Evolutionary conservation across 108 stramenopile genomes (phyloP), one percentile per base, ranked within the genome.

Genomic region (Cyclostephanos invisitatus): DNA sequence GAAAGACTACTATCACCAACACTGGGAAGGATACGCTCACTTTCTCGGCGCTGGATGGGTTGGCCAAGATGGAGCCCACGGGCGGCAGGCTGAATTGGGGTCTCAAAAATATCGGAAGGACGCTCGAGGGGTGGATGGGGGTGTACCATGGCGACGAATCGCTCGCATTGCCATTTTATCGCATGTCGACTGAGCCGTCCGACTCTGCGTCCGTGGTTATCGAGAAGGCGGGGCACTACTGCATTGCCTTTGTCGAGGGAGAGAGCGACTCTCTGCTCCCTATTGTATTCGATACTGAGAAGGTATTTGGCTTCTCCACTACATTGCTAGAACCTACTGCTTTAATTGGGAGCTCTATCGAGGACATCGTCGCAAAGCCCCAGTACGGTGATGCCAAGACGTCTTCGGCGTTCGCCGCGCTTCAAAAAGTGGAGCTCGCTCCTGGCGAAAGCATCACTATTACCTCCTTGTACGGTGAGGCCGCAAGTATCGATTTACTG

Each of bases 41-140:
- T 10, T 51, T 97, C 46, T 85, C 85, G 47, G 87, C 88, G 9
- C 73, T 96, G 59, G 97, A 97, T 77, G 97, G 97, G 22, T 74
- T 95, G 63, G 94, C 92, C 68, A 84, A 90, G 77, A 84, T 97
- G 65, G 94, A 95, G 65, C 95, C 95, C 20, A 85, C 78, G 20
- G 95, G 95, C 46, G 95, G 95, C 58, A 68, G 37, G 27, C 71
- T 94, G 80, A 89, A 94, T 55, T 85, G 94, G 64, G 73, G 77
- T 55, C 76, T 97, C 69, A 95, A 95, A 72, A 82, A 84, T 51
- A 98, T 98, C 89, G 95, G 95, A 77, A 91, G 96, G 29, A 98
- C 97, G 35, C 69, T 98, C 35, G 97, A 98, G 74, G 97, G 94
- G 80, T 98, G 97, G 97, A 92, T 96, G 83, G 94, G 95, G 24